Base-by-base conservation (phyloP, 805 yeast species). In the Brettanomyces sp. region DNA sequence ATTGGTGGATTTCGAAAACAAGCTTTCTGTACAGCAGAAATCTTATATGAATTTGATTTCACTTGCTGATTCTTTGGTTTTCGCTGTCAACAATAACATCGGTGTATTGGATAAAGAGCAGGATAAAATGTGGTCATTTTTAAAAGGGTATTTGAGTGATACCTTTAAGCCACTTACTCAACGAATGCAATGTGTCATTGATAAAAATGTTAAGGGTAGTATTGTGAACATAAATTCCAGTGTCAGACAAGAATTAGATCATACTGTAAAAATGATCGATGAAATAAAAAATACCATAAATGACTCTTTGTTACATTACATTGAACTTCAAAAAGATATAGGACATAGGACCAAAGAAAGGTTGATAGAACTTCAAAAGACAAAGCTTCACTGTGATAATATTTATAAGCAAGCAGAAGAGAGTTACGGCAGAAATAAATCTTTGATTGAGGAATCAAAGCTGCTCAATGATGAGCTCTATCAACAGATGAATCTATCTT, bases 1-100 rank as follows among this genome's bases (percentile, higher is more conserved):
- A 37, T 45, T 69, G 22, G 53, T 63, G 35, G 50, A 55, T 6
- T 58, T 67, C 2, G 65, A 70, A 9, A 58, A 58, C 5, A 58
- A 56, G 36, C 59, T 68, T 47, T 64, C 60, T 45, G 47, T 55
- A 0, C 52, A 53, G 39, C 38, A 44, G 28, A 8, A 23, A 5
- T 47, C 44, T 6, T 58, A 56, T 40, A 43, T 51, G n/a, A 22
- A 14, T 14, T 38, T 38, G 41, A 13, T 38, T 22, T 21, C n/a
- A 5, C n/a, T 22, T 22, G 22, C 41, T 7, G 25, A 14, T 18
- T 12, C 21, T 18, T 12, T 38, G 41, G 41, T 12, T 21, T 7
- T n/a, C 7, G 13, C 18, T 12, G 41, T 24, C 13, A 22, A 22
- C 12, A 13, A 12, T 12, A 24, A 22, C 22, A 18, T 38, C 8